Evolutionary conservation across 1,284 basidiomycete species (phyloP).

Genomic region (Ganoderma resinaceum): DNA sequence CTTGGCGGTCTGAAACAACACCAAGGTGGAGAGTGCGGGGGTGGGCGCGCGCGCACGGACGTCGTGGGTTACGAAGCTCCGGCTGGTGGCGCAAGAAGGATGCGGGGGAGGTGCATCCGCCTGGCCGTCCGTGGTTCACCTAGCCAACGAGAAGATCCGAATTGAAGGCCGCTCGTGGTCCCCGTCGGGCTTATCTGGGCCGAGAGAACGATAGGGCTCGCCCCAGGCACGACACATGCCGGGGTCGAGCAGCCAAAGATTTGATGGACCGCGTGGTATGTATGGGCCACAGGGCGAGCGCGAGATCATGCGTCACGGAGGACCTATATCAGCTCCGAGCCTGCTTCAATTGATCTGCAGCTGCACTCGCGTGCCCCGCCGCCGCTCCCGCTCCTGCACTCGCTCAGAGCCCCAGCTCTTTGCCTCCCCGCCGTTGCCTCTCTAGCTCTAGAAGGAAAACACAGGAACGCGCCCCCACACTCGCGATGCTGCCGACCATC

Average conservation of each 20-base stretch:
- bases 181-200: slow-evolving; percentile 1
- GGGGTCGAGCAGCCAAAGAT: slow-evolving; percentile 10
- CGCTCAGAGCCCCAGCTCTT: slow-evolving; percentile 5
- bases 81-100: neutral
- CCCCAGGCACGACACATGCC: slow-evolving; percentile 14
- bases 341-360: neutral
- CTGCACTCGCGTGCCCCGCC: slow-evolving; percentile 20
- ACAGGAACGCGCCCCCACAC: slow-evolving; percentile 1
- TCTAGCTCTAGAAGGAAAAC: neutral
- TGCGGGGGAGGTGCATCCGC: neutral
- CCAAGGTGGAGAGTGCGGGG: neutral
- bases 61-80: slow-evolving; percentile 2
- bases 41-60: neutral
- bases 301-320: neutral
- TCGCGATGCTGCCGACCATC: slow-evolving; percentile 3
- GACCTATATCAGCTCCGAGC: slow-evolving; percentile 20
- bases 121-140: neutral
- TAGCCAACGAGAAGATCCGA: neutral
- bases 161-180: neutral
- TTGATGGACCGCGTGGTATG: slow-evolving; percentile 28
- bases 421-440: slow-evolving; percentile 5
- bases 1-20: neutral
- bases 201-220: slow-evolving; percentile 4
- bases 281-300: slow-evolving; percentile 12
- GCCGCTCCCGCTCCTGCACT: slow-evolving; percentile 10